These are phyloP conservation scores for Oryza longistaminata DNA, from an alignment of 176 grass and related monocot species.

Conservation along the genomic window DNA sequence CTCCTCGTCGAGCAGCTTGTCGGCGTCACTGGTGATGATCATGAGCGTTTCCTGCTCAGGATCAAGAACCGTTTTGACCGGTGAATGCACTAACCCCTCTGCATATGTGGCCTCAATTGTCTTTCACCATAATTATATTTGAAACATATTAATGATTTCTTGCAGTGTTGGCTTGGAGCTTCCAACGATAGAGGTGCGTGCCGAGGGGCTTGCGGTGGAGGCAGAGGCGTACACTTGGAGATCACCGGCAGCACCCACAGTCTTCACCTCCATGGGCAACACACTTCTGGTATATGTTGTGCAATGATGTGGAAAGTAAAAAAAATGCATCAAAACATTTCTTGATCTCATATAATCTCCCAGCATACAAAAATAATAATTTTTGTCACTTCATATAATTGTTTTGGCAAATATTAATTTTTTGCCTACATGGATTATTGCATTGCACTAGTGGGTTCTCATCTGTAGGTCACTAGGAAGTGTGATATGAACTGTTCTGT, in stretches of 20 bases:
- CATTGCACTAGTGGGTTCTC: too few species aligned
- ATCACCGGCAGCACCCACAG: slow-evolving; percentile 22
- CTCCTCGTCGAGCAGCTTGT: slow-evolving; percentile 48
- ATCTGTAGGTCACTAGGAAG: too few species aligned
- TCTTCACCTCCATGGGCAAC: slow-evolving; percentile 45
- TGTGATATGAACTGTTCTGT: neutral
- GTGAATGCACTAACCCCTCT: slow-evolving; percentile 2
- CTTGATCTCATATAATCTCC: too few species aligned
- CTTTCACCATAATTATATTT: neutral
- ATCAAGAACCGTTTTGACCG: slow-evolving; percentile 61
- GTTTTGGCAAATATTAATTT: too few species aligned
- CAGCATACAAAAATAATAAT: too few species aligned
- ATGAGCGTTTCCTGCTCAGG: slow-evolving; percentile 51
- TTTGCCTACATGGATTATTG: too few species aligned
- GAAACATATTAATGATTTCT: neutral
- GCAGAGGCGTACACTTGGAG: slow-evolving; percentile 39
- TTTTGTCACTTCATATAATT: too few species aligned
- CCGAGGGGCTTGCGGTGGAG: slow-evolving; percentile 45
- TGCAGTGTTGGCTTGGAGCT: slow-evolving; percentile 61
- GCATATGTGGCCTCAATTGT: neutral
- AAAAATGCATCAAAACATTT: too few species aligned
- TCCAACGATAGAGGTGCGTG: slow-evolving; percentile 61
- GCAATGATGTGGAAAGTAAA: too few species aligned
- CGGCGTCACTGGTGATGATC: slow-evolving; percentile 41
- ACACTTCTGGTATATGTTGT: neutral